These are phyloP conservation scores for Penicillium palitans DNA, from an alignment of 2,329 filamentous ascomycete species.

Conservation along the genomic window DNA sequence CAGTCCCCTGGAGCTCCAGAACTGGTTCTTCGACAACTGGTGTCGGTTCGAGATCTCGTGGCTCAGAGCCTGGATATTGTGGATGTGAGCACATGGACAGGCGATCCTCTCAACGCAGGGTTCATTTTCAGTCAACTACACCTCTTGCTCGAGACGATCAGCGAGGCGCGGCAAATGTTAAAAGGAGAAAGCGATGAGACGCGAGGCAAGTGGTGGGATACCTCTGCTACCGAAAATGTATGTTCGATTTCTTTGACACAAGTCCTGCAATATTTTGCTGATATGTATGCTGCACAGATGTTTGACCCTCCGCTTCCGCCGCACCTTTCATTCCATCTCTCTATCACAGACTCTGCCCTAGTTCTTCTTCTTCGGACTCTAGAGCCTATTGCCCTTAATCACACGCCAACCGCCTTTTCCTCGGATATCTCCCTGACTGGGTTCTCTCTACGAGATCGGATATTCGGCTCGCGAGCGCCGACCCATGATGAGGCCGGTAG, in stretches of 20 bases:
- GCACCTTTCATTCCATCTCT: constrained; percentile 70
- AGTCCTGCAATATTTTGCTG: constrained; percentile 9
- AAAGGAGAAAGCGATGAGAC: constrained; percentile 55
- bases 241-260: constrained; percentile 24
- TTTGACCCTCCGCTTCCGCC: constrained; percentile 65
- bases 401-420: constrained; percentile 66
- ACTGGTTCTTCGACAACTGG: constrained; percentile 68
- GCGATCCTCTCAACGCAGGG: constrained; percentile 60
- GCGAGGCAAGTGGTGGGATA: constrained; percentile 57
- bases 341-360: constrained; percentile 68
- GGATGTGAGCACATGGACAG: constrained; percentile 71
- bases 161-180: constrained; percentile 59
- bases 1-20: constrained; percentile 56
- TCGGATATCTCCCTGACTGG: constrained; percentile 63
- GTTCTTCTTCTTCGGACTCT: constrained; percentile 70
- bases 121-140: constrained; percentile 61
- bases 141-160: constrained; percentile 61
- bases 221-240: constrained; percentile 59
- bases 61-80: constrained; percentile 82
- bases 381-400: constrained; percentile 60
- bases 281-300: constrained; percentile 34
- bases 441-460: constrained; percentile 59
- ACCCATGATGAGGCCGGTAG: constrained; percentile 80
- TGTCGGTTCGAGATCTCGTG: constrained; percentile 71
- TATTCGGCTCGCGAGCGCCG: constrained; percentile 54